A percentile compares a stretch with the other conserved stretches of the same genome.
Conservation (phyloP, 352 stramenopile genomes). For the Globisporangium yorkense region DNA sequence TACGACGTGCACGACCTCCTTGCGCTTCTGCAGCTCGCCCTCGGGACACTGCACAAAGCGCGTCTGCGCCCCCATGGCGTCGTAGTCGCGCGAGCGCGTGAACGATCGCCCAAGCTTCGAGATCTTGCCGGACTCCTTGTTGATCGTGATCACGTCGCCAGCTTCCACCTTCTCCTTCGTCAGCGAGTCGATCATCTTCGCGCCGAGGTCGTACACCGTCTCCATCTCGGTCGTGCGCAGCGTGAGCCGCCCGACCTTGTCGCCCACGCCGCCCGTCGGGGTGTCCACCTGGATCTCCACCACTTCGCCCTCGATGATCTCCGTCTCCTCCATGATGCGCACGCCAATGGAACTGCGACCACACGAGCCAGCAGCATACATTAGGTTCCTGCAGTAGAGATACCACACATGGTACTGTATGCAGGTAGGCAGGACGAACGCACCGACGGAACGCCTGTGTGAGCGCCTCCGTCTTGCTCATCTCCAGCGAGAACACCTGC, state of each 20-base stretch:
- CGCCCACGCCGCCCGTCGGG: slow-evolving; percentile 60
- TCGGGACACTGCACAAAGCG: slow-evolving; percentile 89
- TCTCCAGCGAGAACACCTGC: slow-evolving; percentile 97
- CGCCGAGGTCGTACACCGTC: slow-evolving; percentile 99
- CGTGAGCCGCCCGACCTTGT: slow-evolving; percentile 92
- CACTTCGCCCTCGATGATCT: slow-evolving; percentile 99
- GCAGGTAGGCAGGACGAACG: background rate
- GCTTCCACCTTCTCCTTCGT: slow-evolving; percentile 98
- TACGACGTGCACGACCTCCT: slow-evolving; percentile 97
- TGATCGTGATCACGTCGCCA: slow-evolving; percentile 99
- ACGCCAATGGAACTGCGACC: slow-evolving; percentile 91
- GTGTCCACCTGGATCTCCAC: slow-evolving; percentile 99
- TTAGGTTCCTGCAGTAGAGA: background rate
- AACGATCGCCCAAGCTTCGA: slow-evolving; percentile 97
- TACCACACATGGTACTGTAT: background rate
- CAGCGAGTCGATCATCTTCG: slow-evolving; percentile 99
- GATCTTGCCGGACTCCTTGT: slow-evolving; percentile 99
- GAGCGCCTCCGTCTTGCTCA: slow-evolving; percentile 99
- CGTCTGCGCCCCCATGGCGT: slow-evolving; percentile 94
- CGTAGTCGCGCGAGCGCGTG: slow-evolving; percentile 96
- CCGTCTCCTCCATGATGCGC: slow-evolving; percentile 99
- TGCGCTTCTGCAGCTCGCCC: slow-evolving; percentile 98
- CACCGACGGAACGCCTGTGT: slow-evolving; percentile 95
- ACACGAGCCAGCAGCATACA: background rate
- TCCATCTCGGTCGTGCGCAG: slow-evolving; percentile 99